These are phyloP conservation scores for Ocimum tenuiflorum DNA, from an alignment of 257 asterid species.

Conservation along the genomic window DNA sequence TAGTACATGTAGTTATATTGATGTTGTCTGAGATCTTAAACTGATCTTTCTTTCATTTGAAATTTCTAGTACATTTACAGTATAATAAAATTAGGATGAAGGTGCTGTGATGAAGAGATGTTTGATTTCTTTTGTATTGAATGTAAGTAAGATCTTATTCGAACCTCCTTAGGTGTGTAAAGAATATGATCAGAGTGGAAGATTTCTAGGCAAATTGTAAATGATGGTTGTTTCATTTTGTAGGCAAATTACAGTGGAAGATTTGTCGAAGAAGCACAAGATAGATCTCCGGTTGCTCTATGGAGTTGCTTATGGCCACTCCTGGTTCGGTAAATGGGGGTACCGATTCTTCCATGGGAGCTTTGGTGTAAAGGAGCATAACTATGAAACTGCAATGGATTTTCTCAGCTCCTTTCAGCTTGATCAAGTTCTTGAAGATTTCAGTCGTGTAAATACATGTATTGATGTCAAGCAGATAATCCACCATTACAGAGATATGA, in stretches of 20 bases:
- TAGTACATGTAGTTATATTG: not conserved
- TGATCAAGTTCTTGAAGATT: slow-evolving; percentile 46
- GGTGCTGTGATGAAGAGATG: not conserved
- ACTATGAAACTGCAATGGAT: slow-evolving; percentile 55
- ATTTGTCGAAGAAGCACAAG: slow-evolving; percentile 59
- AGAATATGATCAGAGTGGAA: too few species aligned
- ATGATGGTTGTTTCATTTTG: slow-evolving; percentile 17
- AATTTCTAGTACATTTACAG: not conserved
- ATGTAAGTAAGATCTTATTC: not conserved
- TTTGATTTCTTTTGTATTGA: not conserved
- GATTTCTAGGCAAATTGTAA: not conserved
- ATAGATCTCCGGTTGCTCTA: slow-evolving; percentile 78
- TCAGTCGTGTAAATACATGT: slow-evolving; percentile 29
- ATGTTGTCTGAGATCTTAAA: slow-evolving; percentile 1
- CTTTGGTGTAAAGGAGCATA: slow-evolving; percentile 73
- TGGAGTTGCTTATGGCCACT: slow-evolving; percentile 76
- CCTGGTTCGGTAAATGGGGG: slow-evolving; percentile 96
- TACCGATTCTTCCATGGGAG: slow-evolving; percentile 77
- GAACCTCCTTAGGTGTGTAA: not conserved
- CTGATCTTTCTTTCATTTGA: not conserved
- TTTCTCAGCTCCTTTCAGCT: slow-evolving; percentile 57
- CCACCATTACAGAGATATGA: slow-evolving; percentile 46
- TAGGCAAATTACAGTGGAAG: slow-evolving; percentile 79
- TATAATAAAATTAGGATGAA: not conserved
- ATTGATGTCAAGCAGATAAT: slow-evolving; percentile 39